These are phyloP conservation scores for Rubia balearica DNA, from an alignment of 305 asterid genomes.

Conservation along the genomic window DNA sequence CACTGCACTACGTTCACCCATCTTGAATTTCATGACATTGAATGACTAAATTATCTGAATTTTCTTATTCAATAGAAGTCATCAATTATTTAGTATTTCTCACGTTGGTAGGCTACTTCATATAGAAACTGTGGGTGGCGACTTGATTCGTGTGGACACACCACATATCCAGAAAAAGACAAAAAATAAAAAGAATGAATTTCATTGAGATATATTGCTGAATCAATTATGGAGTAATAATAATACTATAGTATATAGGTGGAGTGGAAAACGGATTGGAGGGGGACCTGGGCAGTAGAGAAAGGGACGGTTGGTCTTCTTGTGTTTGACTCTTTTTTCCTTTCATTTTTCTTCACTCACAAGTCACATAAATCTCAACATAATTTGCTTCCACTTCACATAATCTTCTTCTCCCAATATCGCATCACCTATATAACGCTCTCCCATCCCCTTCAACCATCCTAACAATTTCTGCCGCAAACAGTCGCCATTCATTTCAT, in stretches of 20 bases:
- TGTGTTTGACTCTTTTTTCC: slow-evolving; percentile 62
- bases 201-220: neutral
- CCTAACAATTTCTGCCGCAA: neutral
- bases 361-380: slow-evolving; percentile 57
- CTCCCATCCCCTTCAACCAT: slow-evolving; percentile 24
- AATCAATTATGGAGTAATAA: too few relatives aligned
- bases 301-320: slow-evolving; percentile 58
- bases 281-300: slow-evolving; percentile 52
- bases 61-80: neutral
- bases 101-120: neutral
- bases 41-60: neutral
- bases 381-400: slow-evolving; percentile 97
- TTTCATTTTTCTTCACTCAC: slow-evolving; percentile 86
- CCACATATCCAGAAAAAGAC: neutral
- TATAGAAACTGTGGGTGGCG: neutral
- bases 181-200: neutral
- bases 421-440: slow-evolving; percentile 19
- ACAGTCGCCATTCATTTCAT: neutral
- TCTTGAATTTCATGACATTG: neutral
- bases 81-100: neutral
- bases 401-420: slow-evolving; percentile 27
- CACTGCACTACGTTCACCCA: neutral
- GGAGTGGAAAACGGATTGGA: slow-evolving; percentile 93
- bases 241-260: slow-evolving; percentile 21
- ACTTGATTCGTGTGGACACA: neutral